Conservation (phyloP, 192 early-diverging fungal genomes). For the Linnemannia schmuckeri region DNA sequence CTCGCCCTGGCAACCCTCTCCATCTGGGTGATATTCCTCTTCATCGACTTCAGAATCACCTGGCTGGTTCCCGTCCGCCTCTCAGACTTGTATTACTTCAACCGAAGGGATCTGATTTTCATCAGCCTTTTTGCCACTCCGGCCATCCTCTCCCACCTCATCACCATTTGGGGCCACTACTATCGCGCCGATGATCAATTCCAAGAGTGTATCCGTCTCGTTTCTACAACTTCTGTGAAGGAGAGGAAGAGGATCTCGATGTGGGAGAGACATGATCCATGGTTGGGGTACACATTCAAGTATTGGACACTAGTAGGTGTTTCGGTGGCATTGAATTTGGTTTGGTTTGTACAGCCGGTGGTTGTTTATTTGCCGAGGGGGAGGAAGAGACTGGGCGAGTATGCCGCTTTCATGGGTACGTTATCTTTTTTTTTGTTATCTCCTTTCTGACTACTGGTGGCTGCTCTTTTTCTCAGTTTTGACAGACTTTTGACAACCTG, state of each 20-base stretch:
- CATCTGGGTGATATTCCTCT: conserved; percentile 2
- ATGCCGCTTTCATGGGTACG: conserved; percentile 36
- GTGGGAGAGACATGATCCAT: conserved; percentile 50
- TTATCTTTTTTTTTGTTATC: neutral
- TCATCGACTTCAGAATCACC: conserved; percentile 25
- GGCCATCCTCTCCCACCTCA: conserved; percentile 26
- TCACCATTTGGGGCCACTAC: conserved; percentile 56
- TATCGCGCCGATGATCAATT: conserved; percentile 29
- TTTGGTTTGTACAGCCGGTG: conserved; percentile 45
- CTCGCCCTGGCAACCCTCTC: neutral
- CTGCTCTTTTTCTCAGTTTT: neutral
- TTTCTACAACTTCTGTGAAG: neutral
- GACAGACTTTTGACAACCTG: conserved; percentile 2
- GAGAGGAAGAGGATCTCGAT: conserved; percentile 19
- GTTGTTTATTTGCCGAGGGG: conserved; percentile 25
- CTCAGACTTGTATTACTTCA: conserved; percentile 29
- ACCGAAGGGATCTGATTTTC: conserved; percentile 33
- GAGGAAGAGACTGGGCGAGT: conserved; percentile 17
- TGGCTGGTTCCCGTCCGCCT: conserved; percentile 1
- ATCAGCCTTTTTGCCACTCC: conserved; percentile 21
- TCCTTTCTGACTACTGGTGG: neutral
- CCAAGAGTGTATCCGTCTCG: conserved; percentile 27
- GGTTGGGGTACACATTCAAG: conserved; percentile 30
- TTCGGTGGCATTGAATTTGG: conserved; percentile 17
- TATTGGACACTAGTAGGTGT: conserved; percentile 32